A percentile compares a stretch with the other conserved stretches of the same genome.
phyloP scores from a whole-genome alignment of 1,139 yeast species.

The Candida gigantensis region DNA sequence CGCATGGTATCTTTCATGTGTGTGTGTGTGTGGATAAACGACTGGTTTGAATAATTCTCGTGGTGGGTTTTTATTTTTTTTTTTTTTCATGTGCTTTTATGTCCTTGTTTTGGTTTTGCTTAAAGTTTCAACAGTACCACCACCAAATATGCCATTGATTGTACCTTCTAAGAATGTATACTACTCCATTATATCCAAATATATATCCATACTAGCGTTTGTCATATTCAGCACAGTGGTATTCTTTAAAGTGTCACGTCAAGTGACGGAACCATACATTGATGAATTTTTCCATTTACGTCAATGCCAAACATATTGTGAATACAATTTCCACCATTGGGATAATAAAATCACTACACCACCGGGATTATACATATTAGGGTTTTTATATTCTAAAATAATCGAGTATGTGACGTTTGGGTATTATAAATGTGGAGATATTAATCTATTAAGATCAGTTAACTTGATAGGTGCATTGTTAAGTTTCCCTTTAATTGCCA shows the following conservation, averaged over 20 bases:
- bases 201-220: constrained; percentile 14
- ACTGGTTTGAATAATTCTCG: no score
- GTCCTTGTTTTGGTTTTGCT: no score
- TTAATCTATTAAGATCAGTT: constrained; percentile 52
- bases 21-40: neutral
- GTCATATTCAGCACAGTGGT: constrained; percentile 18
- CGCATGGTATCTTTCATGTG: constrained; percentile 1
- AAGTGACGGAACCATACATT: constrained; percentile 46
- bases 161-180: constrained; percentile 8
- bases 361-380: constrained; percentile 82
- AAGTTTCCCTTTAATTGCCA: constrained; percentile 51
- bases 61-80: no score
- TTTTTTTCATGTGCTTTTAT: neutral
- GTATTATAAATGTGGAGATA: constrained; percentile 29
- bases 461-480: constrained; percentile 66
- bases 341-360: constrained; percentile 94
- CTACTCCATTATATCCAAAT: constrained; percentile 4
- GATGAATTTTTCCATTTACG: constrained; percentile 88
- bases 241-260: constrained; percentile 18
- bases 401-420: constrained; percentile 19
- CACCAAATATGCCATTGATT: constrained; percentile 15
- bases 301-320: constrained; percentile 71
- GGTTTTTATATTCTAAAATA: constrained; percentile 46
- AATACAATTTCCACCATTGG: constrained; percentile 66
- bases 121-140: no score